A percentile compares a stretch with the other conserved stretches of the same genome.
These are phyloP conservation scores for Dendrocalamus sinicus DNA, from an alignment of 176 grass and related monocot genomes.

Conservation along the genomic window DNA sequence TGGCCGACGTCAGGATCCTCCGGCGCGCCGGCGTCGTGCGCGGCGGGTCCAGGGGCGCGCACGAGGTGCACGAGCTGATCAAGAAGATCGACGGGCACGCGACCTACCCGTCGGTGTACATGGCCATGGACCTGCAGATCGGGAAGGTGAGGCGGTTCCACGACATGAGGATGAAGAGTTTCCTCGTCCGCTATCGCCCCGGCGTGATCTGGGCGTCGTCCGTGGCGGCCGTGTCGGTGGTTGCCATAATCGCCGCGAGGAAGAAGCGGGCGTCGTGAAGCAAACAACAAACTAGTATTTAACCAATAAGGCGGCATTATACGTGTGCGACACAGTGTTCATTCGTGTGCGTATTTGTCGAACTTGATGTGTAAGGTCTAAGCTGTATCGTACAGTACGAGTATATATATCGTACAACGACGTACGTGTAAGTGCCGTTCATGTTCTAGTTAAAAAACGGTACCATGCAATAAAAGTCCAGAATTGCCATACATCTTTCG, in stretches of 20 bases:
- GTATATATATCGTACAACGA: neutral
- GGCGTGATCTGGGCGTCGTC: conserved; percentile 53
- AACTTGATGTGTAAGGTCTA: neutral
- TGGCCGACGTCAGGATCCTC: conserved; percentile 48
- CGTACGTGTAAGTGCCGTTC: neutral
- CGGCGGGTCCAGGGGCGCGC: conserved; percentile 22
- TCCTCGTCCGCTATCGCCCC: conserved; percentile 56
- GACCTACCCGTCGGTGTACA: conserved; percentile 60
- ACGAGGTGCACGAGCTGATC: conserved; percentile 43
- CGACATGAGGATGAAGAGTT: conserved; percentile 52
- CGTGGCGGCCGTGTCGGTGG: conserved; percentile 45
- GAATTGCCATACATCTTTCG: too few relatives aligned
- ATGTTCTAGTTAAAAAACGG: neutral
- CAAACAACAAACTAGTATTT: neutral
- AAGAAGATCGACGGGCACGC: conserved; percentile 55
- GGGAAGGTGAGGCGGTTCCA: conserved; percentile 39
- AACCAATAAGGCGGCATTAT: neutral
- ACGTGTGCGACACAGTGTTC: neutral
- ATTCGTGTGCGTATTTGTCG: neutral
- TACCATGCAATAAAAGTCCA: neutral
- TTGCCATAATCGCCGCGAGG: conserved; percentile 41
- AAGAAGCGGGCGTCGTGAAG: conserved; percentile 30
- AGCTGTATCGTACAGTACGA: neutral
- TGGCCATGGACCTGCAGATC: conserved; percentile 55
- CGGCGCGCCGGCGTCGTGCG: conserved; percentile 40